phyloP scores from a whole-genome alignment of 208 protist genomes.

The Trypanosomatidae sp. region DNA sequence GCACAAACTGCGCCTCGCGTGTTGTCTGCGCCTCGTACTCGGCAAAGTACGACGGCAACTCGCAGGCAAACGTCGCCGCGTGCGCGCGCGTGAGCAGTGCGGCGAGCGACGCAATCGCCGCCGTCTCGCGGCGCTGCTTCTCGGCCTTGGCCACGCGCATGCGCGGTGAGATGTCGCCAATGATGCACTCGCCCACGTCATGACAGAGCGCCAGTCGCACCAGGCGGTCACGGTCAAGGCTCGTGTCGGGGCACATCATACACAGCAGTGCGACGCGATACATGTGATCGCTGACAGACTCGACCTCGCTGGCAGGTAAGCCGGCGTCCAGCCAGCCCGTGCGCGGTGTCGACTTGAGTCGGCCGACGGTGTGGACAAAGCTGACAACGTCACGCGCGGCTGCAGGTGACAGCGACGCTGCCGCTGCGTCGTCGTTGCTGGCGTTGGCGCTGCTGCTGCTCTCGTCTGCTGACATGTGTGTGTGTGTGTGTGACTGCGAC shows the following conservation, averaged over 20 bases:
- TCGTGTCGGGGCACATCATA: conserved; percentile 81
- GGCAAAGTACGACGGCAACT: conserved; percentile 53
- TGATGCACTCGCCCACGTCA: conserved; percentile 77
- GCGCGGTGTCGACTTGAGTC: conserved; percentile 75
- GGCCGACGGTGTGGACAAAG: conserved; percentile 68
- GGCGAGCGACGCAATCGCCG: conserved; percentile 40
- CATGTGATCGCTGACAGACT: conserved; percentile 89
- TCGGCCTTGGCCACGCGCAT: conserved; percentile 77
- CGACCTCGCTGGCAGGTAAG: conserved; percentile 22
- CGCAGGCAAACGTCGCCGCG: conserved; percentile 18
- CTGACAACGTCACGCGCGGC: conserved; percentile 17
- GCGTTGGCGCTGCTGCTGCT: too few relatives aligned
- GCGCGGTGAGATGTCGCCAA: conserved; percentile 77
- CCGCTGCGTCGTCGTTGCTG: neutral
- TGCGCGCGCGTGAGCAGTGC: conserved; percentile 18
- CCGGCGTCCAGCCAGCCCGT: conserved; percentile 82
- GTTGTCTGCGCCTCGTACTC: conserved; percentile 85
- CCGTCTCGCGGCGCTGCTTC: conserved; percentile 51
- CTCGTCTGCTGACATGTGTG: neutral
- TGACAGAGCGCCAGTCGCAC: conserved; percentile 86
- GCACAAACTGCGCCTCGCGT: conserved; percentile 73
- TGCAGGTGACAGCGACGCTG: neutral
- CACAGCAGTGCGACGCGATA: conserved; percentile 85
- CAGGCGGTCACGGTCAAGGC: conserved; percentile 52
- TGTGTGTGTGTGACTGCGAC: neutral